Conservation (phyloP, 257 asterid genomes). For the Solanum phureja region DNA sequence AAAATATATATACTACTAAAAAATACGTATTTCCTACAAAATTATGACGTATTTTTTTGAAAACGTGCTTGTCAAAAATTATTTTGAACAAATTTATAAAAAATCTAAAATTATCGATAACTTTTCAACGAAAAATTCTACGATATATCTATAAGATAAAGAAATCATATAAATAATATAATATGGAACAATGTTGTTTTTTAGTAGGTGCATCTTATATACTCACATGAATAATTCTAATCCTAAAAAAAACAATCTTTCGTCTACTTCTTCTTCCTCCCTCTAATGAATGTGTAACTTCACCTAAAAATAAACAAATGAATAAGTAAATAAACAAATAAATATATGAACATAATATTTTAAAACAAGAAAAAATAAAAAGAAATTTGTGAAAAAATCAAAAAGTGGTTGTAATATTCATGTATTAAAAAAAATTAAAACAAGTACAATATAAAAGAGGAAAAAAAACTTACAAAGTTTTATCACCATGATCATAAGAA, state of each 20-base stretch:
- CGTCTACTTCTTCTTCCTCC: background rate
- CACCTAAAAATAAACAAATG: background rate
- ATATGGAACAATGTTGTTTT: background rate
- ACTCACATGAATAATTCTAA: background rate
- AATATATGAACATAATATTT: background rate
- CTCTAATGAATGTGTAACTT: background rate
- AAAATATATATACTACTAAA: background rate
- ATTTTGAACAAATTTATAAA: background rate
- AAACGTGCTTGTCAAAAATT: background rate
- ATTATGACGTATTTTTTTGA: background rate
- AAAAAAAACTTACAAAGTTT: background rate
- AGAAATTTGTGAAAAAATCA: background rate
- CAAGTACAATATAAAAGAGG: background rate
- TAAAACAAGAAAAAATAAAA: background rate
- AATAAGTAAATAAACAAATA: background rate
- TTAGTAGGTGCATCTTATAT: background rate
- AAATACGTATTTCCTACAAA: background rate
- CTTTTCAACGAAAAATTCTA: background rate
- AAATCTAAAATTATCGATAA: background rate
- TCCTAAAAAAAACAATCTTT: background rate
- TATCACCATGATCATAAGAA: background rate
- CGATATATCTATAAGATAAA: background rate
- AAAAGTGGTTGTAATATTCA: background rate
- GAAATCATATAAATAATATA: background rate
- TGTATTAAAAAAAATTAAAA: background rate